Conservation (phyloP, 2,329 filamentous ascomycete genomes). For the Magnaporthiopsis rhizophila region DNA sequence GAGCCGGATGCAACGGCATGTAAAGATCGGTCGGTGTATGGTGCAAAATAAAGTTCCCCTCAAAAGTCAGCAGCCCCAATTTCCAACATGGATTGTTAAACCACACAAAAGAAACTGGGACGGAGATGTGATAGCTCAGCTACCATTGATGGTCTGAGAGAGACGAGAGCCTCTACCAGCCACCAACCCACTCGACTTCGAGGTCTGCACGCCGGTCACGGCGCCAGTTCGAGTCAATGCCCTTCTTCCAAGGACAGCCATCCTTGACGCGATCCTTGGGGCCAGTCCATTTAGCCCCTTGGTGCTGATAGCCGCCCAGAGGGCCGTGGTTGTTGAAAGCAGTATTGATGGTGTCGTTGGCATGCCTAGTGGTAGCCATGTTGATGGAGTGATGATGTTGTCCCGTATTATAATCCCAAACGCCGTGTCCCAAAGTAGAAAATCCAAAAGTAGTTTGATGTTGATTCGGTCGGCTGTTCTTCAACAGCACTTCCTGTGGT, state of each 20-base stretch:
- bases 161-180: slow-evolving; percentile 51
- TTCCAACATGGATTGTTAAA: slow-evolving; percentile 5
- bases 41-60: slow-evolving; percentile 3
- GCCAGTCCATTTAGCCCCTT: slow-evolving; percentile 26
- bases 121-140: slow-evolving; percentile 36
- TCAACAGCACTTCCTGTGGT: slow-evolving; percentile 28
- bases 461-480: slow-evolving; percentile 8
- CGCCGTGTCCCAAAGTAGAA: slow-evolving; percentile 38
- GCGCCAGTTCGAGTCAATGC: slow-evolving; percentile 53
- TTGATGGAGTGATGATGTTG: slow-evolving; percentile 17
- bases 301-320: slow-evolving; percentile 14
- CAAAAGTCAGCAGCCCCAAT: slow-evolving; percentile 14
- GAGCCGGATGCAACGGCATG: slow-evolving; percentile 14
- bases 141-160: slow-evolving; percentile 47
- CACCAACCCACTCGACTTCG: slow-evolving; percentile 91
- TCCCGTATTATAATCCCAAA: slow-evolving; percentile 33
- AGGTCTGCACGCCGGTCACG: slow-evolving; percentile 58
- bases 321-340: slow-evolving; percentile 14
- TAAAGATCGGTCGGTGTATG: slow-evolving; percentile 12
- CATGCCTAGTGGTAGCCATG: slow-evolving; percentile 11
- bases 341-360: slow-evolving; percentile 15
- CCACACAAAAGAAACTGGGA: slow-evolving; percentile 2
- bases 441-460: slow-evolving; percentile 31
- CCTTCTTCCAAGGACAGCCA: slow-evolving; percentile 46
- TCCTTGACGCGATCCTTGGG: slow-evolving; percentile 41